These are phyloP conservation scores for Zhuliangozyma parablackwelliae DNA, from an alignment of 1,139 yeast genomes.

Conservation along the genomic window DNA sequence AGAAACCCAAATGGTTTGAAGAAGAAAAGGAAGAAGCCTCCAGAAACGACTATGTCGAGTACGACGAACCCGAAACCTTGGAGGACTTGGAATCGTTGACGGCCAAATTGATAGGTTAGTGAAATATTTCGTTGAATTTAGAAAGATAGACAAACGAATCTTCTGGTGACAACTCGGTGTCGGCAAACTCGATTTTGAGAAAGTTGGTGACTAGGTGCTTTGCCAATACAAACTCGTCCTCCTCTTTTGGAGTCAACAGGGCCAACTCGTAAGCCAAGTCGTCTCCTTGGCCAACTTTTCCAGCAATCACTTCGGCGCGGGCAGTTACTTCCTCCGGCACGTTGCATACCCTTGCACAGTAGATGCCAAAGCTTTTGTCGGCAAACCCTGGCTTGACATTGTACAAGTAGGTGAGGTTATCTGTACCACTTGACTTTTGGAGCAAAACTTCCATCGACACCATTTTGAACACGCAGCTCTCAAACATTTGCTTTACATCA, in stretches of 20 bases:
- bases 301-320: slow-evolving; percentile 21
- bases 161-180: slow-evolving; percentile 1
- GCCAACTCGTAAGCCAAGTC: slow-evolving; percentile 13
- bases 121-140: slow-evolving; percentile 6
- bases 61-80: slow-evolving; percentile 83
- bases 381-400: slow-evolving; percentile 24
- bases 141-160: slow-evolving; percentile 2
- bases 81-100: slow-evolving; percentile 94
- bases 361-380: slow-evolving; percentile 29
- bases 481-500: slow-evolving; percentile 1
- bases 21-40: slow-evolving; percentile 16
- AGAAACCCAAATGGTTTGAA: slow-evolving; percentile 63
- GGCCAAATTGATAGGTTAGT: slow-evolving; percentile 43
- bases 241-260: slow-evolving; percentile 12
- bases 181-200: slow-evolving; percentile 8
- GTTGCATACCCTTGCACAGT: slow-evolving; percentile 36
- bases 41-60: slow-evolving; percentile 51
- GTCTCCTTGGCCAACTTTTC: slow-evolving; percentile 12
- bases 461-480: slow-evolving; percentile 2
- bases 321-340: slow-evolving; percentile 19
- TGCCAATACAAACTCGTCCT: slow-evolving; percentile 11
- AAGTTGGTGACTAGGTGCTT: slow-evolving; percentile 21
- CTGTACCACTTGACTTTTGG: slow-evolving; percentile 1
- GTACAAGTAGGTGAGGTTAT: slow-evolving; percentile 27
- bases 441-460: slow-evolving; percentile 20